Conservation (phyloP, 805 yeast species). For the Teunomyces funiuensis region DNA sequence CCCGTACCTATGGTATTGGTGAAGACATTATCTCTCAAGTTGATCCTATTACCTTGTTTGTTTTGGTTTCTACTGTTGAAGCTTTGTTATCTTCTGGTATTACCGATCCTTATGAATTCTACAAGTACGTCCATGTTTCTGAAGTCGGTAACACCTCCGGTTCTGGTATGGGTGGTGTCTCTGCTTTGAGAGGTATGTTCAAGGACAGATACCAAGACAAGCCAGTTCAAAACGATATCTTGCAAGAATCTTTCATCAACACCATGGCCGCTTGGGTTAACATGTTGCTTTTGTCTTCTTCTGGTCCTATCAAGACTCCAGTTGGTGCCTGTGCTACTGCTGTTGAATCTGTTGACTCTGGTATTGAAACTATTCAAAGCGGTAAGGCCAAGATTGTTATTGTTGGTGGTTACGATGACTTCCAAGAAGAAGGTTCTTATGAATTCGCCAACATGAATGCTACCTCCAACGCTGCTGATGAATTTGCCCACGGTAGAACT, state of each 20-base stretch:
- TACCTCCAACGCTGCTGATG: constrained; percentile 85
- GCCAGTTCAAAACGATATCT: constrained; percentile 95
- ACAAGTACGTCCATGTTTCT: constrained; percentile 96
- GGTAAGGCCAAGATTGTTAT: constrained; percentile 95
- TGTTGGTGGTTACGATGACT: constrained; percentile 99
- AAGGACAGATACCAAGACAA: constrained; percentile 88
- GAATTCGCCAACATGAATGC: constrained; percentile 99
- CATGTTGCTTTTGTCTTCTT: constrained; percentile 92
- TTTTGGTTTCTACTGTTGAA: constrained; percentile 91
- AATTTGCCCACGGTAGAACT: constrained; percentile 92
- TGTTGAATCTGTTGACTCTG: constrained; percentile 93
- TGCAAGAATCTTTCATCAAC: constrained; percentile 98
- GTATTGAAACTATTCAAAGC: constrained; percentile 87
- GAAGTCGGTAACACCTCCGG: constrained; percentile 99
- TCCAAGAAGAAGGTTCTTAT: constrained; percentile 98
- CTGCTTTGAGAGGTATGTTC: constrained; percentile 97
- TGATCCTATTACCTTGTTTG: constrained; percentile 92
- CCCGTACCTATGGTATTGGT: constrained; percentile 89
- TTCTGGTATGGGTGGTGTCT: constrained; percentile 99
- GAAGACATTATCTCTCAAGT: constrained; percentile 94
- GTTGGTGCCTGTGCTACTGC: constrained; percentile 99
- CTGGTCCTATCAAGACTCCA: constrained; percentile 99
- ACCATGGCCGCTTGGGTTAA: constrained; percentile 99
- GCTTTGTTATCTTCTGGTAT: constrained; percentile 93
- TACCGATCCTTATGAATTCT: constrained; percentile 98